A percentile compares a stretch with the other conserved stretches of the same genome.
These are phyloP conservation scores for Cercis canadensis DNA, from an alignment of 306 rosid species.

Conservation along the genomic window DNA sequence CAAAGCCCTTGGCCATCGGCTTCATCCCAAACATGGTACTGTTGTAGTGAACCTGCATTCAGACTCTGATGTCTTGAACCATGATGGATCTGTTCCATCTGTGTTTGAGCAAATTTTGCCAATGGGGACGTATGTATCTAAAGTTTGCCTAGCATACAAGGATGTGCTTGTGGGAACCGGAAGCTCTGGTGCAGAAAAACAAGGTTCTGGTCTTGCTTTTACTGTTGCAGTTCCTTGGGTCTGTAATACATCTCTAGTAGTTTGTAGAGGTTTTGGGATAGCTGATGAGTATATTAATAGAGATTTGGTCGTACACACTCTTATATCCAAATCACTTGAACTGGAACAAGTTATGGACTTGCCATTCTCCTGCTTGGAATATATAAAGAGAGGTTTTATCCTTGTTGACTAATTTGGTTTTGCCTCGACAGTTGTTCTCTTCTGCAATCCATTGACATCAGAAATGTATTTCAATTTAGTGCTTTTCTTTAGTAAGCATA, in stretches of 20 bases:
- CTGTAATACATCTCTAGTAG: slow-evolving; percentile 83
- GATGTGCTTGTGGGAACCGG: slow-evolving; percentile 59
- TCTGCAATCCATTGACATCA: neutral
- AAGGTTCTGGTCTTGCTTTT: slow-evolving; percentile 70
- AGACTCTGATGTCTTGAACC: slow-evolving; percentile 61
- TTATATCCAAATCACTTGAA: slow-evolving; percentile 73
- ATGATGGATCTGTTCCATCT: slow-evolving; percentile 61
- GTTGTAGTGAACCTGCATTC: slow-evolving; percentile 97
- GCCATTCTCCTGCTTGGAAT: slow-evolving; percentile 80
- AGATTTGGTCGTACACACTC: slow-evolving; percentile 50
- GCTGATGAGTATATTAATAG: slow-evolving; percentile 37
- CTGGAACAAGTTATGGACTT: slow-evolving; percentile 68
- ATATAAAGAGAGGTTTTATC: slow-evolving; percentile 70
- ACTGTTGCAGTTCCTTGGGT: slow-evolving; percentile 91
- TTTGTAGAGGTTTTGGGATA: slow-evolving; percentile 67
- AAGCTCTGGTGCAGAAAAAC: slow-evolving; percentile 34
- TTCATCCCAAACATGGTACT: slow-evolving; percentile 86
- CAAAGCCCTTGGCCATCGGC: slow-evolving; percentile 63
- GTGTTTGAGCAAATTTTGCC: slow-evolving; percentile 59
- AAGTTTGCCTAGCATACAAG: slow-evolving; percentile 73
- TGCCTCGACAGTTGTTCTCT: neutral
- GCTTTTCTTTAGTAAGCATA: no score
- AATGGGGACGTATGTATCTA: slow-evolving; percentile 69
- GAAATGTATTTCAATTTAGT: neutral
- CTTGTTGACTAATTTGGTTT: slow-evolving; percentile 54